phyloP scores from a whole-genome alignment of 306 rosid genomes.

The Elaeagnus macrophylla region DNA sequence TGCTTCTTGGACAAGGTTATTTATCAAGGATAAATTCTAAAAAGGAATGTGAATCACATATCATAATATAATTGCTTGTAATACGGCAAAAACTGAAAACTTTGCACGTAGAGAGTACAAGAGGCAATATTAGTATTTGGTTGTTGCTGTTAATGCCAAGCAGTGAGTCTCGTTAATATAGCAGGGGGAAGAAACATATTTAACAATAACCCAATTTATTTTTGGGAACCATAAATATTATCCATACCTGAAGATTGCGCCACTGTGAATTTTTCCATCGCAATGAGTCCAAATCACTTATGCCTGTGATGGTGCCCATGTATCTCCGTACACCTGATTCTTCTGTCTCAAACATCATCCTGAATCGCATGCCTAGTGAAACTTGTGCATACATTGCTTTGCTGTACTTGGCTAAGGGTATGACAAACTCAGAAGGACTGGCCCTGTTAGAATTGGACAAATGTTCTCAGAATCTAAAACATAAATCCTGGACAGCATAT shows the following conservation, averaged over 20 bases:
- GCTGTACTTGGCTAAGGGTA: constrained; percentile 85
- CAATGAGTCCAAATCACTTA: constrained; percentile 71
- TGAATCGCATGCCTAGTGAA: constrained; percentile 93
- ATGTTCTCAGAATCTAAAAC: constrained; percentile 17
- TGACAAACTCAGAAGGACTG: constrained; percentile 91
- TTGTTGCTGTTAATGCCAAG: too few species aligned
- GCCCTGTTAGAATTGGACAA: constrained; percentile 56
- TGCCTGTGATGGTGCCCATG: constrained; percentile 92
- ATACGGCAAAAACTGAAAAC: too few species aligned
- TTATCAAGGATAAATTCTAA: too few species aligned
- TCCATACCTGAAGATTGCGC: constrained; percentile 92
- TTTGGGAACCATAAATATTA: not conserved
- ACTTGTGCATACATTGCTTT: constrained; percentile 89
- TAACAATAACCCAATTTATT: too few species aligned
- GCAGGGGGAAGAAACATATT: too few species aligned
- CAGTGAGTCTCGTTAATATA: too few species aligned
- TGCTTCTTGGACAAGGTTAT: too few species aligned
- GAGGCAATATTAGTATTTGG: too few species aligned
- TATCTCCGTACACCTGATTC: constrained; percentile 94
- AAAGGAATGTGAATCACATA: too few species aligned
- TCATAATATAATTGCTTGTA: too few species aligned
- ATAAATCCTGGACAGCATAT: constrained; percentile 13
- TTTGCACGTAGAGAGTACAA: too few species aligned
- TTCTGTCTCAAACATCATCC: constrained; percentile 99
- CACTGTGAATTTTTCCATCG: constrained; percentile 95